These are phyloP conservation scores for Lactarius hatsudake DNA, from an alignment of 768 basidiomycete genomes.

Conservation along the genomic window DNA sequence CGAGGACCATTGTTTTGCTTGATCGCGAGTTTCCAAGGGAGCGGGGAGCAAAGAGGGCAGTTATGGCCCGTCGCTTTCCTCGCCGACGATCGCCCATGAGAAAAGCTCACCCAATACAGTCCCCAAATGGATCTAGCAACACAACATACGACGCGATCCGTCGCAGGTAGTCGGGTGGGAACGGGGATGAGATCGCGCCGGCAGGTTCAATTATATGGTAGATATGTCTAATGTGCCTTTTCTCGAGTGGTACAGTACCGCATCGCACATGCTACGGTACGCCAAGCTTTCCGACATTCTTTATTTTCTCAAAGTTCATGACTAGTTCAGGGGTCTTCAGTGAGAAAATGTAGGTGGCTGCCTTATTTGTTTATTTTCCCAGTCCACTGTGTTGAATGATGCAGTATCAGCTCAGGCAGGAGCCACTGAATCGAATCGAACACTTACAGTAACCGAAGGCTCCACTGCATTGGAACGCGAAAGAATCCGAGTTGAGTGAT, in stretches of 20 bases:
- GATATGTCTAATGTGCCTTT: background rate
- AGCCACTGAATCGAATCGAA: background rate
- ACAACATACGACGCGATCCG: background rate
- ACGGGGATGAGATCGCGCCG: constrained; percentile 1
- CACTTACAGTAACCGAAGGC: background rate
- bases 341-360: background rate
- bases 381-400: background rate
- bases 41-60: constrained; percentile 12
- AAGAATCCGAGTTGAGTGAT: background rate
- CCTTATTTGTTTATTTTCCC: background rate
- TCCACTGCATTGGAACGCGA: background rate
- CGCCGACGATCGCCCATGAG: constrained; percentile 8
- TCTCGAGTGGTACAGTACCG: background rate
- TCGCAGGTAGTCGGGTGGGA: background rate
- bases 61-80: background rate
- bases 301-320: background rate
- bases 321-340: background rate
- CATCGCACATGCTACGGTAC: background rate
- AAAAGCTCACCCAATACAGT: constrained; percentile 3
- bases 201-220: background rate
- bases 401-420: background rate
- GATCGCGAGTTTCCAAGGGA: constrained; percentile 13
- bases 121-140: constrained; percentile 2
- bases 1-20: background rate
- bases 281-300: background rate